These are phyloP conservation scores for Beta corolliflora DNA, from an alignment of 179 eudicot species.

Conservation along the genomic window DNA sequence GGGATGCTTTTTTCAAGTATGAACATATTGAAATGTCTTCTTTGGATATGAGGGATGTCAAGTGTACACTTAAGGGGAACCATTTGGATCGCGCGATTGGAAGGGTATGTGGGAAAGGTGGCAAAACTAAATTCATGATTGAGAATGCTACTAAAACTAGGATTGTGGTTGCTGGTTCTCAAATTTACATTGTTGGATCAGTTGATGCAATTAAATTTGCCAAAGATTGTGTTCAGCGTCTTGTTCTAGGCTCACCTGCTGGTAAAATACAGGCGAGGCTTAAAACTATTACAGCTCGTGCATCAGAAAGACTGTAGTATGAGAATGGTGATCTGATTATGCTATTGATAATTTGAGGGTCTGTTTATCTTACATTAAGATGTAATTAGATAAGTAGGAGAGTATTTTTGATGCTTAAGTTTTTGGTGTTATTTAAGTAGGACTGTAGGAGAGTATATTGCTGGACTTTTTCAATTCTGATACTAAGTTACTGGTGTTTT, in stretches of 20 bases:
- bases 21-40: conserved; percentile 52
- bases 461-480: too few relatives aligned
- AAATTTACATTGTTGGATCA: not conserved
- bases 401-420: too few relatives aligned
- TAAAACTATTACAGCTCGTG: not conserved
- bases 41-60: conserved; percentile 58
- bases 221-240: not conserved
- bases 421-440: too few relatives aligned
- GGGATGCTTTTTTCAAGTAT: conserved; percentile 45
- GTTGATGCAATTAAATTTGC: not conserved
- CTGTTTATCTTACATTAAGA: too few relatives aligned
- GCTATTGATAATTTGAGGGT: too few relatives aligned
- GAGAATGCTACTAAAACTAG: conserved; percentile 68
- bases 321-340: too few relatives aligned
- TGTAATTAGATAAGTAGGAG: too few relatives aligned
- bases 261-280: not conserved
- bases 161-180: conserved; percentile 34
- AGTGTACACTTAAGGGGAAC: conserved; percentile 49
- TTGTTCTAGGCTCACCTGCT: not conserved
- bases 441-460: too few relatives aligned
- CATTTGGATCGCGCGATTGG: conserved; percentile 63
- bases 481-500: too few relatives aligned
- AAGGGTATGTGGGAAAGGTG: conserved; percentile 59
- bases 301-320: not conserved
- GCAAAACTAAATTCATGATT: conserved; percentile 59